These are phyloP conservation scores for Sutorius australiensis DNA, from an alignment of 768 basidiomycete genomes.

Conservation along the genomic window DNA sequence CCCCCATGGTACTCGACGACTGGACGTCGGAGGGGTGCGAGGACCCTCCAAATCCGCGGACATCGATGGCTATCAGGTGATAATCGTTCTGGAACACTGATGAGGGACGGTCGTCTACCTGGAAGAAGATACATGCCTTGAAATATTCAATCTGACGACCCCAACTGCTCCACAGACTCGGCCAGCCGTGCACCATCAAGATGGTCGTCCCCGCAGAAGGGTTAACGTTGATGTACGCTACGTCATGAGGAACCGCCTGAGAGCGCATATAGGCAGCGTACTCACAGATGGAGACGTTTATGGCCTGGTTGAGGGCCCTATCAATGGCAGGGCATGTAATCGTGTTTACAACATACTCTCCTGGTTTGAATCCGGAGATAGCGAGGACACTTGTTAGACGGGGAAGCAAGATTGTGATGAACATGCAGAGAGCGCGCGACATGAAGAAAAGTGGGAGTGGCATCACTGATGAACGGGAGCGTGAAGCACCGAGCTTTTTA, in stretches of 20 bases:
- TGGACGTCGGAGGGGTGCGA: constrained; percentile 60
- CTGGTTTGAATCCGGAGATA: constrained; percentile 34
- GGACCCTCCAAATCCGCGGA: constrained; percentile 70
- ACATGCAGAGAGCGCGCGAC: background rate
- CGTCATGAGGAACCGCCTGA: background rate
- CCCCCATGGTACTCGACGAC: constrained; percentile 55
- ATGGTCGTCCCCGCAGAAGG: constrained; percentile 47
- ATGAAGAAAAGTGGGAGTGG: background rate
- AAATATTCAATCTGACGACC: constrained; percentile 66
- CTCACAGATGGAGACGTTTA: constrained; percentile 48
- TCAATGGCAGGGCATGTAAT: constrained; percentile 42
- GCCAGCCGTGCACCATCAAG: constrained; percentile 78
- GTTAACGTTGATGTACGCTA: constrained; percentile 67
- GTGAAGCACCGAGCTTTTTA: background rate
- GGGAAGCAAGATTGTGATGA: constrained; percentile 1
- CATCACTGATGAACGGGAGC: background rate
- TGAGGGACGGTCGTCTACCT: background rate
- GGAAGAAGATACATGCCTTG: constrained; percentile 34
- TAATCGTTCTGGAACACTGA: constrained; percentile 46
- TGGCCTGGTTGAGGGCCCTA: constrained; percentile 29
- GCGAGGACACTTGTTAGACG: background rate
- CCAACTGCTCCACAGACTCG: constrained; percentile 74
- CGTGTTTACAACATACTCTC: constrained; percentile 31
- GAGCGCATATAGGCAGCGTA: constrained; percentile 8
- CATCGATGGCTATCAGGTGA: constrained; percentile 56